A percentile compares a stretch with the other conserved stretches of the same genome.
These are phyloP conservation scores for Tylopilus sp. DNA, from an alignment of 768 basidiomycete species.

Conservation along the genomic window DNA sequence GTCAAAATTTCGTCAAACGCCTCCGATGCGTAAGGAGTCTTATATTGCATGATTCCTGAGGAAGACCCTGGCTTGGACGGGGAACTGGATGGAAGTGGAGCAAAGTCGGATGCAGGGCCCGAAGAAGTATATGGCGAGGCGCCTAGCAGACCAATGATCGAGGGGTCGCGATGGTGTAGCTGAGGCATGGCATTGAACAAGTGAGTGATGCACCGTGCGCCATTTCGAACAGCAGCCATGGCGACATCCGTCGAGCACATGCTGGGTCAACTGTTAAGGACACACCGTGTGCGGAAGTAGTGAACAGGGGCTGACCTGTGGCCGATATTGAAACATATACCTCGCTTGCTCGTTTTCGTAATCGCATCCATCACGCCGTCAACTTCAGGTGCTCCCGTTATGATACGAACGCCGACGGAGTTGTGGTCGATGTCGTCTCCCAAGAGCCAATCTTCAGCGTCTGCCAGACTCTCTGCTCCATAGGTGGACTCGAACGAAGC, in stretches of 20 bases:
- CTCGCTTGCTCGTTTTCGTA: constrained; percentile 53
- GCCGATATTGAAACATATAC: constrained; percentile 81
- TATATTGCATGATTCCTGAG: constrained; percentile 6
- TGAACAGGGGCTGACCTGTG: constrained; percentile 58
- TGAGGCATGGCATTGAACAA: constrained; percentile 94
- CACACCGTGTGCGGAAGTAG: background rate
- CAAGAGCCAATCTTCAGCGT: constrained; percentile 68
- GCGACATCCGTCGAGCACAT: constrained; percentile 74
- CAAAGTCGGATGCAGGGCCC: constrained; percentile 32
- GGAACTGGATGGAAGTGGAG: constrained; percentile 19
- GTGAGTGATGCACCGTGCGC: constrained; percentile 86
- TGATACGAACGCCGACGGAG: constrained; percentile 62
- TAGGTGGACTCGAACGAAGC: constrained; percentile 73
- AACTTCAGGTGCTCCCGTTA: constrained; percentile 87
- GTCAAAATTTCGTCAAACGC: constrained; percentile 59
- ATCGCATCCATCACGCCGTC: constrained; percentile 76
- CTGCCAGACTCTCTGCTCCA: constrained; percentile 58
- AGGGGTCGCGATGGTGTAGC: constrained; percentile 86
- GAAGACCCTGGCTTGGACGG: constrained; percentile 12
- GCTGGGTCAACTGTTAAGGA: constrained; percentile 34
- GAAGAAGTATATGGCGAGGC: constrained; percentile 62
- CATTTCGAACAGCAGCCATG: constrained; percentile 62
- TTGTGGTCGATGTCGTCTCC: constrained; percentile 25
- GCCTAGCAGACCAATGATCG: constrained; percentile 85
- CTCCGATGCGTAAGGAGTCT: constrained; percentile 43